Evolutionary conservation across 352 stramenopile genomes (phyloP).

Genomic region (Globisporangium middletonii): DNA sequence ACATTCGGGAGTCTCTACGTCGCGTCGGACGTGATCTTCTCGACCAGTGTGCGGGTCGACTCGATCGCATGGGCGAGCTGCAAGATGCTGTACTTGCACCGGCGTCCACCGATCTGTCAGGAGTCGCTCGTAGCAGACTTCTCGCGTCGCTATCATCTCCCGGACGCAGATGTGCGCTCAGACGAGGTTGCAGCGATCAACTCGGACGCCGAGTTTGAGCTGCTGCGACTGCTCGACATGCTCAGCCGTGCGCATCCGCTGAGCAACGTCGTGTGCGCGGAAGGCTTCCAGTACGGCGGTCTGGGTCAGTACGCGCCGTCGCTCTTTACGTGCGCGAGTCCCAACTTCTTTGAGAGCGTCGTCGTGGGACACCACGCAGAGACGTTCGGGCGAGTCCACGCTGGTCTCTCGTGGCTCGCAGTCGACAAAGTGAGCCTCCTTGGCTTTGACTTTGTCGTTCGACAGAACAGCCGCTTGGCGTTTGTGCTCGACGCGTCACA

Average conservation of each 20-base stretch:
- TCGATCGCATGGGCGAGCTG: slow-evolving; percentile 49
- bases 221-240: slow-evolving; percentile 37
- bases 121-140: slow-evolving; percentile 52
- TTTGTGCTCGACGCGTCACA: slow-evolving; percentile 21
- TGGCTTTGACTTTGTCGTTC: slow-evolving; percentile 42
- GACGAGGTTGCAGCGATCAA: slow-evolving; percentile 27
- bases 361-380: slow-evolving; percentile 35
- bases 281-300: slow-evolving; percentile 33
- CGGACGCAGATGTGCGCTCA: slow-evolving; percentile 15
- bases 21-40: slow-evolving; percentile 31
- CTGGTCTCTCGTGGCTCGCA: slow-evolving; percentile 31
- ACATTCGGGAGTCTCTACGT: slow-evolving; percentile 7
- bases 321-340: slow-evolving; percentile 38
- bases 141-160: slow-evolving; percentile 30
- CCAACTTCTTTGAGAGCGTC: slow-evolving; percentile 31
- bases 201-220: slow-evolving; percentile 43
- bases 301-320: slow-evolving; percentile 16
- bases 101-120: slow-evolving; percentile 45
- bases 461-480: slow-evolving; percentile 31
- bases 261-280: slow-evolving; percentile 25
- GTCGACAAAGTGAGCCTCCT: slow-evolving; percentile 44
- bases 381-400: slow-evolving; percentile 27
- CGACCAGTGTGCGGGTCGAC: slow-evolving; percentile 36
- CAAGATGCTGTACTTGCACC: slow-evolving; percentile 43
- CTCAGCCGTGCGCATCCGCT: slow-evolving; percentile 41